Base-by-base conservation (phyloP, 1,139 yeast species). In the Yamadazyma trypodendri region DNA sequence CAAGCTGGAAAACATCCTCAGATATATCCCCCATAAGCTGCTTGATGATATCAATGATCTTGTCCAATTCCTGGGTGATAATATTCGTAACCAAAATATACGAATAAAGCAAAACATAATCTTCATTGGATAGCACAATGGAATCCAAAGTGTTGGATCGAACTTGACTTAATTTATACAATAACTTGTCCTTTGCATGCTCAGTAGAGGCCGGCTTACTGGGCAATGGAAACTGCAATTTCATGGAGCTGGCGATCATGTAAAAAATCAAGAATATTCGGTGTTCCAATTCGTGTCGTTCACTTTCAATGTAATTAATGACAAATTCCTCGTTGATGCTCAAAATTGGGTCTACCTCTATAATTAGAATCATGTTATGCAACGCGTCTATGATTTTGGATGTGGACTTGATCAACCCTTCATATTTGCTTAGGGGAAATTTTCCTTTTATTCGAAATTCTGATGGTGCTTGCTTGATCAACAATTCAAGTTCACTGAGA, bases 391-490 rank as follows among this genome's bases (percentile, higher is more conserved):
- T 65, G 21, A 87, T 81, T 23, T 72, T 71, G 34, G 84, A 81
- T 0, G 94, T 84, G 6, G 77, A 63, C 13, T 60, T 58, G 16
- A 86, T 54, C 15, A 87, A 56, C 31, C 60, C 63, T 25, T 65
- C 63, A 56, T 83, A 87, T 1, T 69, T 65, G 2, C 58, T 62
- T 2, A 59, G 55, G 1, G 92, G 89, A 46, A 85, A 87, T 10
- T 73, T 72, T 0, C 95, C 95, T 50, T 86, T 84, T 36, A 87
- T 61, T 32, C 95, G 68, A 39, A 84, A 67, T 53, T 87, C 96
- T 51, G 77, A 68, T 1, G 92, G 88, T 0, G 95, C 90, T 49
- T 83, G 90, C 32, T 75, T 74, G 28, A 85, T 59, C 13, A 85
- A 58, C 0, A 74, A 56, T 35, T 79, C 81, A 40, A 88, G 65